Conservation (phyloP, 2,329 filamentous ascomycete genomes). For the Dactylellina parvicollis region DNA sequence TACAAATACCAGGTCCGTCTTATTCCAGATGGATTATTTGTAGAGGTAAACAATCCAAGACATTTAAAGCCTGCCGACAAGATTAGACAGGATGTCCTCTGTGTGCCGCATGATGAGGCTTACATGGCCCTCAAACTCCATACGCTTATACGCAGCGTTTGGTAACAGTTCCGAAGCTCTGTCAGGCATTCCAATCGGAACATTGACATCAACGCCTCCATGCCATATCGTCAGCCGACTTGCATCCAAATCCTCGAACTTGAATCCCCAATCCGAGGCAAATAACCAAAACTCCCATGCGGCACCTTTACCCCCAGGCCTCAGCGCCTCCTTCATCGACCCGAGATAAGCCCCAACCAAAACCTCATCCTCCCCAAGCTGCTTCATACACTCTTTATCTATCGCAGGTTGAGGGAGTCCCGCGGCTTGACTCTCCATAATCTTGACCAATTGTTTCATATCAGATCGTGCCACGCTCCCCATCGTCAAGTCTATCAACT, state of each 20-base stretch:
- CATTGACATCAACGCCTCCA: conserved; percentile 57
- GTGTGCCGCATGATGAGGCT: conserved; percentile 33
- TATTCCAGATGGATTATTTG: too few relatives aligned
- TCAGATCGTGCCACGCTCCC: conserved; percentile 59
- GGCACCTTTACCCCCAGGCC: conserved; percentile 56
- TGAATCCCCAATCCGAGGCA: conserved; percentile 59
- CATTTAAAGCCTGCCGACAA: conserved; percentile 16
- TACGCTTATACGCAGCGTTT: conserved; percentile 14
- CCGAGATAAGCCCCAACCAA: conserved; percentile 55
- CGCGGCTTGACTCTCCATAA: conserved; percentile 57
- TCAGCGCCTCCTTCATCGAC: conserved; percentile 57
- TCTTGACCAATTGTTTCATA: conserved; percentile 51
- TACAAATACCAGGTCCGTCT: too few relatives aligned
- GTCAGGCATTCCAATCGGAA: conserved; percentile 34
- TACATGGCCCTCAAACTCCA: conserved; percentile 22
- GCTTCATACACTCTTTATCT: conserved; percentile 54
- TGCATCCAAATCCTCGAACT: conserved; percentile 57
- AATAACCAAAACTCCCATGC: conserved; percentile 59
- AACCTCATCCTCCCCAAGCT: conserved; percentile 55
- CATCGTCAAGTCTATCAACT: conserved; percentile 32
- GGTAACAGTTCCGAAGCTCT: conserved; percentile 18
- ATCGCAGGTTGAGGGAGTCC: conserved; percentile 53
- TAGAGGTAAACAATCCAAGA: too few relatives aligned
- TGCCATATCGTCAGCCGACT: conserved; percentile 59
- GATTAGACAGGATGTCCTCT: conserved; percentile 23